Conservation (phyloP, 2,329 filamentous ascomycete genomes). For the Colletotrichum camelliae region DNA sequence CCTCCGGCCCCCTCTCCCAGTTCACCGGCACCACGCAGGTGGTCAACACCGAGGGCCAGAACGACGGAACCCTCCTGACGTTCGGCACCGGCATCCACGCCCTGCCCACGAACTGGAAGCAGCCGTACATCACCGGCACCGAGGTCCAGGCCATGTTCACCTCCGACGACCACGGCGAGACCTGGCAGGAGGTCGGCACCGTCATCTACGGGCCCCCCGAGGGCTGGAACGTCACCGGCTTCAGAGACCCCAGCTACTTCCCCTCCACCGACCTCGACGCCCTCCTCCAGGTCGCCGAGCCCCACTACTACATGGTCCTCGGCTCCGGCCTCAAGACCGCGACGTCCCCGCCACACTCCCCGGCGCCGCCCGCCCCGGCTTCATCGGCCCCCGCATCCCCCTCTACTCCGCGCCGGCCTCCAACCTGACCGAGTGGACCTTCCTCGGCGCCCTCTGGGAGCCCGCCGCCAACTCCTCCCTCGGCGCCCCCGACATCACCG, state of each 20-base stretch:
- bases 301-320: slow-evolving; percentile 23
- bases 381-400: slow-evolving; percentile 21
- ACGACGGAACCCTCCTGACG: slow-evolving; percentile 19
- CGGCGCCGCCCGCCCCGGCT: slow-evolving; percentile 22
- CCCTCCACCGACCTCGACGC: slow-evolving; percentile 13
- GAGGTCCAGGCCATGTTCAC: slow-evolving; percentile 20
- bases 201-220: slow-evolving; percentile 19
- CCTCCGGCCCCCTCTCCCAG: slow-evolving; percentile 7
- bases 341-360: slow-evolving; percentile 16
- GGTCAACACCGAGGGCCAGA: slow-evolving; percentile 17
- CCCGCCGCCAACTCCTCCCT: slow-evolving; percentile 18
- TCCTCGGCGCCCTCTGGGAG: slow-evolving; percentile 24
- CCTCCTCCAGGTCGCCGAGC: slow-evolving; percentile 13
- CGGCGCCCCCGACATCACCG: slow-evolving; percentile 19
- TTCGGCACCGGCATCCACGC: slow-evolving; percentile 19
- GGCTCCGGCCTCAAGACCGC: slow-evolving; percentile 22
- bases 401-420: slow-evolving; percentile 20
- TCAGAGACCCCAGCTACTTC: slow-evolving; percentile 23
- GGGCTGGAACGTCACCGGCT: slow-evolving; percentile 24
- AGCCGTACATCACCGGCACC: slow-evolving; percentile 19
- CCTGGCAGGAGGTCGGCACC: slow-evolving; percentile 19
- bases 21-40: slow-evolving; percentile 21
- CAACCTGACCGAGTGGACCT: slow-evolving; percentile 22
- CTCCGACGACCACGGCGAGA: slow-evolving; percentile 13
- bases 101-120: slow-evolving; percentile 24